Base-by-base conservation (phyloP, 768 basidiomycete species). In the Pholiota molesta region DNA sequence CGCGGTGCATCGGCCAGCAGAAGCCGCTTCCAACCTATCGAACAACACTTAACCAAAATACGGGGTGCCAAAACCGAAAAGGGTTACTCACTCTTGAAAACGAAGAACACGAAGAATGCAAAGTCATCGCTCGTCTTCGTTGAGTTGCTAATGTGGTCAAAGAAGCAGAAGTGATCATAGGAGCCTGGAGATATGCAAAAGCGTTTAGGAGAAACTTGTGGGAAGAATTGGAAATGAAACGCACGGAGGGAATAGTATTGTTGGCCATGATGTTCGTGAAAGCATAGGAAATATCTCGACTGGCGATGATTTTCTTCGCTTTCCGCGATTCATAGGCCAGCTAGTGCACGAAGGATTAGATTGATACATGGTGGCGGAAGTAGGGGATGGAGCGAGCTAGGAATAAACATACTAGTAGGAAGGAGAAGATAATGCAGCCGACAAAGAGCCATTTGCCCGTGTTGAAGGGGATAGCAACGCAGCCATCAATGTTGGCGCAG, bases 71-170 rank as follows among this genome's bases (percentile, higher is more conserved):
- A 21, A 10, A 56, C 21, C 9, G 52, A 11, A 52, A 16, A 17
- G 49, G 1, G 13, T 7, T 19, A 79, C 88, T 57, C 63, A 93
- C 97, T 97, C 83, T 99, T 99, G 85, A 99, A 99, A 0, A 91
- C 92, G 78, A 99, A 99, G 86, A 99, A 99, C 72, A 99, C 86
- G 76, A 97, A 99, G 83, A 99, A 99, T 35, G 97, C 96, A 76
- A 99, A 95, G 71, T 97, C 94, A 72, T 99, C 97, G 75, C 91
- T 95, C 64, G 87, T 88, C 83, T 97, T 98, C 31, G 95, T 95
- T 28, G 97, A 99, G 71, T 93, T 90, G 71, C 88, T 89, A 76
- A 99, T 97, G 68, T 98, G 95, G 68, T 92, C 90, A 74, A 99
- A 99, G 81, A 99, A 95, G 76, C 97, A 99, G 74, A 98, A 98